A percentile compares a stretch with the other conserved stretches of the same genome.
Conservation (phyloP, 805 yeast species). For the Zygosaccharomyces kombuchaensis region DNA sequence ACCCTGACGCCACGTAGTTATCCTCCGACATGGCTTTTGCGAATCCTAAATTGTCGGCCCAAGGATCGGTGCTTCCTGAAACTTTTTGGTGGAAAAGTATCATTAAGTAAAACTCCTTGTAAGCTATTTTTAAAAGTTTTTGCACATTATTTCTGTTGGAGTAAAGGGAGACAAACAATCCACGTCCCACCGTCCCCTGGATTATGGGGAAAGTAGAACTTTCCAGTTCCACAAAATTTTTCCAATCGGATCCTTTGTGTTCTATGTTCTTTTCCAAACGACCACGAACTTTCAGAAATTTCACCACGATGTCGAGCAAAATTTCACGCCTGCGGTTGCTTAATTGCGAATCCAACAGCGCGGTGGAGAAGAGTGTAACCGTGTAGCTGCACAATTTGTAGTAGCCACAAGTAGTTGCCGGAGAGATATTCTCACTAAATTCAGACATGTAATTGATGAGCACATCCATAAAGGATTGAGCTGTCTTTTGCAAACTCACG, state of each 20-base stretch:
- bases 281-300: conserved; percentile 38
- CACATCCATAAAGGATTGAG: conserved; percentile 37
- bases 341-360: conserved; percentile 31
- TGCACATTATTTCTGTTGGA: conserved; percentile 50
- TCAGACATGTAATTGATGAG: conserved; percentile 25
- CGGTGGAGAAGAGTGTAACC: conserved; percentile 37
- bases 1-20: conserved; percentile 52
- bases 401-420: conserved; percentile 37
- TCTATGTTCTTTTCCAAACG: conserved; percentile 30
- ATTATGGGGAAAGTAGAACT: conserved; percentile 32
- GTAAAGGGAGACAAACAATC: conserved; percentile 48
- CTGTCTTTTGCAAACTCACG: conserved; percentile 34
- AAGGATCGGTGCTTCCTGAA: conserved; percentile 21
- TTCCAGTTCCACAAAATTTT: conserved; percentile 26
- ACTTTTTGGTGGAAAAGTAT: conserved; percentile 28
- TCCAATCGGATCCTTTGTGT: conserved; percentile 19
- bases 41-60: conserved; percentile 36
- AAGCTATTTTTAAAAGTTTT: conserved; percentile 42
- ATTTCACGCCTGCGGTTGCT: conserved; percentile 34
- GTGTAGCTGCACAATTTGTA: conserved; percentile 33
- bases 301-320: conserved; percentile 38
- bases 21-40: conserved; percentile 48
- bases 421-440: conserved; percentile 21
- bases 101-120: conserved; percentile 29
- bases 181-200: conserved; percentile 45